phyloP scores from a whole-genome alignment of 495 filamentous ascomycete genomes.

The Podospora comata region DNA sequence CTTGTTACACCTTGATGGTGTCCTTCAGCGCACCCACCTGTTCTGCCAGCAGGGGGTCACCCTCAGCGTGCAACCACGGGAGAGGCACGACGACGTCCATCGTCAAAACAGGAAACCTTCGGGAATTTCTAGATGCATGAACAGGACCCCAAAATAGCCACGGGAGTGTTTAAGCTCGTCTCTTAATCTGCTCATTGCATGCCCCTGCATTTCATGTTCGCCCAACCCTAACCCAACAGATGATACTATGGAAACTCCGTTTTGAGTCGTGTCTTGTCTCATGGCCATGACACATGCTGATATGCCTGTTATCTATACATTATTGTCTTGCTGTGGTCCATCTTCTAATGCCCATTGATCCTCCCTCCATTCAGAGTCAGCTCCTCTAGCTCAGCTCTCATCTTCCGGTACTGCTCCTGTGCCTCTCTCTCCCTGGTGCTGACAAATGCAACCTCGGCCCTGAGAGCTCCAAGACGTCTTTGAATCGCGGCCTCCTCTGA shows the following conservation, averaged over 20 bases:
- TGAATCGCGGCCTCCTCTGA: conserved; percentile 73
- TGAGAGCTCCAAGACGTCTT: conserved; percentile 68
- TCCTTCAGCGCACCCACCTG: not conserved
- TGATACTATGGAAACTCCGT: too few species aligned
- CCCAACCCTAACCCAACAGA: not conserved
- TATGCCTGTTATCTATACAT: conserved; percentile 1
- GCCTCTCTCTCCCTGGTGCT: conserved; percentile 82
- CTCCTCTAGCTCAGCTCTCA: conserved; percentile 73
- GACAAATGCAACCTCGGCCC: conserved; percentile 79
- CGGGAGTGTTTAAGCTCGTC: not conserved
- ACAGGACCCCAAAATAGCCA: not conserved
- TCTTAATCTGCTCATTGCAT: not conserved
- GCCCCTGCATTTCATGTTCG: not conserved
- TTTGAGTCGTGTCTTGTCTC: too few species aligned
- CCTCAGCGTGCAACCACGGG: not conserved
- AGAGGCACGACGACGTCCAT: not conserved
- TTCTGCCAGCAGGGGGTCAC: not conserved
- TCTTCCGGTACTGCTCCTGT: conserved; percentile 75
- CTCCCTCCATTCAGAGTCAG: conserved; percentile 33
- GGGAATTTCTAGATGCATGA: not conserved
- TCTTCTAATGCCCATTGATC: conserved; percentile 21
- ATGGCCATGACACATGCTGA: not conserved
- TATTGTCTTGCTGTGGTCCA: not conserved
- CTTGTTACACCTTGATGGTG: not conserved
- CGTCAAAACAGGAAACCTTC: not conserved